phyloP scores from a whole-genome alignment of 495 filamentous ascomycete species.

The Coniosporium apollinis region DNA sequence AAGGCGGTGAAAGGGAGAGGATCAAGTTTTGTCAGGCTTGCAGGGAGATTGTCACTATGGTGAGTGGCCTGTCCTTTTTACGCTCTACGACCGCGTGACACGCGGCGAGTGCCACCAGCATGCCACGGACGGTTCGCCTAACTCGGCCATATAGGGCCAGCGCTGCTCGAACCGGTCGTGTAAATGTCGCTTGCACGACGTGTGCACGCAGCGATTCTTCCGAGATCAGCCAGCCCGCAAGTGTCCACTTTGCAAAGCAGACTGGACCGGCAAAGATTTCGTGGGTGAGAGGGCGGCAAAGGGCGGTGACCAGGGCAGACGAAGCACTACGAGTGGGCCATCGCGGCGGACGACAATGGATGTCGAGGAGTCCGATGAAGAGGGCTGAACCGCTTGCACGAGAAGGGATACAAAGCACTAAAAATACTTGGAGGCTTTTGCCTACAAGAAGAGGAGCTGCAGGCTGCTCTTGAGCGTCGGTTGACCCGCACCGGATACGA shows the following conservation, averaged over 20 bases:
- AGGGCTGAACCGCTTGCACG: too few species aligned
- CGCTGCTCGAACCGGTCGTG: constrained; percentile 59
- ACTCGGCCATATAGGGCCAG: constrained; percentile 39
- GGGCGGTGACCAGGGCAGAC: not conserved
- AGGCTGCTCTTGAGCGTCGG: too few species aligned
- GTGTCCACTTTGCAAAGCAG: constrained; percentile 57
- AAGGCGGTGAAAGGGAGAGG: constrained; percentile 28
- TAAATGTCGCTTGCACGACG: constrained; percentile 53
- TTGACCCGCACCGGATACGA: too few species aligned
- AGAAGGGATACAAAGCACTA: too few species aligned
- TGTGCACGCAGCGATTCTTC: constrained; percentile 60
- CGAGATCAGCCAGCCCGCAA: constrained; percentile 39
- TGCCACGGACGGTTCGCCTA: not conserved
- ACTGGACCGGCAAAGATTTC: constrained; percentile 57
- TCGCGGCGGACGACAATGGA: not conserved
- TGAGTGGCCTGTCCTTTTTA: constrained; percentile 20
- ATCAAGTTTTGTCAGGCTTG: constrained; percentile 85
- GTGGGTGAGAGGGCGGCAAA: constrained; percentile 64
- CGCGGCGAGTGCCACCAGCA: not conserved
- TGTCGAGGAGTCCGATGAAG: not conserved
- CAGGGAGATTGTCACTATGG: constrained; percentile 73
- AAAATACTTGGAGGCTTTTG: too few species aligned
- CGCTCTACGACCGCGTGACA: constrained; percentile 3
- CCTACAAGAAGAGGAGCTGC: too few species aligned
- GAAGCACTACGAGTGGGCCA: not conserved